Conservation (phyloP, 2,329 filamentous ascomycete genomes). For the Leptodontidium sp. region DNA sequence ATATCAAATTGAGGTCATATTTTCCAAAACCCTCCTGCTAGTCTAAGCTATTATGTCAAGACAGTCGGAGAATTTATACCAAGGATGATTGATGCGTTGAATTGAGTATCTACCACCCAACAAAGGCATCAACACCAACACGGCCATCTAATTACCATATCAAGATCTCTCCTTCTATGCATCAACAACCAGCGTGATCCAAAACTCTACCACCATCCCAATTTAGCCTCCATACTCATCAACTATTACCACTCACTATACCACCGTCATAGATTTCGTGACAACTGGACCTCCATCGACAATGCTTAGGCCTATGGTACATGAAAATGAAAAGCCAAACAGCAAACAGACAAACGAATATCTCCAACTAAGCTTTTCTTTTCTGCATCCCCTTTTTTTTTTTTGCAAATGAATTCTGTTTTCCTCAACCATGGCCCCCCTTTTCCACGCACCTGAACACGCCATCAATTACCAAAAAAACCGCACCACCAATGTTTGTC, state of each 20-base stretch:
- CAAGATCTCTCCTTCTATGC: background rate
- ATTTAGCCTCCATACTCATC: background rate
- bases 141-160: background rate
- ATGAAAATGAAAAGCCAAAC: background rate
- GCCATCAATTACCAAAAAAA: background rate
- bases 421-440: background rate
- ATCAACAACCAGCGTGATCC: conserved; percentile 9
- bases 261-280: background rate
- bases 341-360: background rate
- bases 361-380: background rate
- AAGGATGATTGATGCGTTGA: background rate
- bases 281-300: background rate
- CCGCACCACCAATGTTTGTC: background rate
- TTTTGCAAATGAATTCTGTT: conserved; percentile 12
- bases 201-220: background rate
- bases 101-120: background rate
- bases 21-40: too few species aligned
- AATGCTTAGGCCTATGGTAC: conserved; percentile 11
- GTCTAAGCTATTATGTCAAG: too few species aligned
- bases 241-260: conserved; percentile 1
- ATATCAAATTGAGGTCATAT: too few species aligned
- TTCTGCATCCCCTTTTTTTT: background rate
- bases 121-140: conserved; percentile 2
- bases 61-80: too few species aligned
- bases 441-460: background rate